Conservation (phyloP, 2,329 filamentous ascomycete species). For the Pseudogymnoascus sp. region DNA sequence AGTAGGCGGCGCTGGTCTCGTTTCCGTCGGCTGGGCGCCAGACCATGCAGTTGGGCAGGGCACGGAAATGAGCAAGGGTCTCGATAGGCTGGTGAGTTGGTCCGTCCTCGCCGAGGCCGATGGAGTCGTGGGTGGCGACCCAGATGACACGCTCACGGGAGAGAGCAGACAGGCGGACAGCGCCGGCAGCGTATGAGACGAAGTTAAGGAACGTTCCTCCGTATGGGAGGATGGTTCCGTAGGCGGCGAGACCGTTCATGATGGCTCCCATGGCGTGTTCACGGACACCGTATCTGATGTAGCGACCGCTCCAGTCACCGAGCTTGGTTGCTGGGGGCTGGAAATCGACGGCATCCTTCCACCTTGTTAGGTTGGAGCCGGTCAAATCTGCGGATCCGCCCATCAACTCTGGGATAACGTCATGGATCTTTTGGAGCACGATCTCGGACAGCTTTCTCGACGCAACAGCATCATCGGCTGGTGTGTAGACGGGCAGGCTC, state of each 20-base stretch:
- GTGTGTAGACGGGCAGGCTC: constrained; percentile 81
- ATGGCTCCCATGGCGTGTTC: constrained; percentile 89
- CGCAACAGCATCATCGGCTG: constrained; percentile 73
- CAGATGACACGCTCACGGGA: constrained; percentile 88
- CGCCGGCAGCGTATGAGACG: constrained; percentile 92
- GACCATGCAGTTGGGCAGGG: constrained; percentile 97
- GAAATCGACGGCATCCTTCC: constrained; percentile 97
- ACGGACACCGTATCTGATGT: constrained; percentile 85
- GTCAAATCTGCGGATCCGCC: constrained; percentile 97
- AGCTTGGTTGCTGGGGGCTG: constrained; percentile 80
- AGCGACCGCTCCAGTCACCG: constrained; percentile 84
- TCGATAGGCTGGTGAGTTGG: constrained; percentile 99
- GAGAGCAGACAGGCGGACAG: constrained; percentile 86
- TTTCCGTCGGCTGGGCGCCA: constrained; percentile 98
- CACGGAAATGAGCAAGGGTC: constrained; percentile 96
- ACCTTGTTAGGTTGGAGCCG: constrained; percentile 96
- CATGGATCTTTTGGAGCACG: constrained; percentile 81
- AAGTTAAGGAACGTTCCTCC: constrained; percentile 99
- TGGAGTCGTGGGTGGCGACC: constrained; percentile 97
- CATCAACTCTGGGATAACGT: constrained; percentile 76
- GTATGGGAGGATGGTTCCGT: constrained; percentile 90
- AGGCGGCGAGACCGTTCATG: constrained; percentile 91
- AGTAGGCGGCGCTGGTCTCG: constrained; percentile 97
- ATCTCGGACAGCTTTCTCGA: constrained; percentile 95
- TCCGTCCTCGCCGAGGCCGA: constrained; percentile 96